Percentiles rank a stretch among this genome's conserved stretches.
Evolutionary conservation across 495 filamentous ascomycete genomes (phyloP).

Genomic region (Annulohypoxylon moriforme): DNA sequence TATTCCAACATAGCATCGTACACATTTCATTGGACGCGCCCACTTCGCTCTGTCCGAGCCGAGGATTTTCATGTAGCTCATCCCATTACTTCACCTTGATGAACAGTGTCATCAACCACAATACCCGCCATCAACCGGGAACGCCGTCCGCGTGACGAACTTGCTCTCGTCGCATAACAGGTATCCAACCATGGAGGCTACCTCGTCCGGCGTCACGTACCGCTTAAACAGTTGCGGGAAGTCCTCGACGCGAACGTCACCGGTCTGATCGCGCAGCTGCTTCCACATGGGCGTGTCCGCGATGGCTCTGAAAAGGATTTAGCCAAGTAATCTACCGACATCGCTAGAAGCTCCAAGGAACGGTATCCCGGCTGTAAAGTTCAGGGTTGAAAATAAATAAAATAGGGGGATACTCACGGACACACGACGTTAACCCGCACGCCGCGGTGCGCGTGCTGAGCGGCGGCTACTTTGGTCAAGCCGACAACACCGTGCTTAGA

Average conservation of each 20-base stretch:
- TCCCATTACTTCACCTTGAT: not conserved
- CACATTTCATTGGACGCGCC: not conserved
- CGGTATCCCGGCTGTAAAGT: not conserved
- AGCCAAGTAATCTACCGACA: not conserved
- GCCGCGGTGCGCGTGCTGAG: conserved; percentile 58
- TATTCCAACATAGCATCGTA: not conserved
- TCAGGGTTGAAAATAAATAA: no score
- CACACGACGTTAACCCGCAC: conserved; percentile 67
- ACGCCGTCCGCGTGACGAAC: conserved; percentile 56
- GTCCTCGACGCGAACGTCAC: conserved; percentile 32
- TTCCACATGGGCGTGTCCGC: conserved; percentile 57
- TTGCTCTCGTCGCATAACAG: conserved; percentile 63
- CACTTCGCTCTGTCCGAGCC: not conserved
- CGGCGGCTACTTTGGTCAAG: conserved; percentile 62
- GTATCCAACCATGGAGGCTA: conserved; percentile 64
- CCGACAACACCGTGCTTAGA: conserved; percentile 68
- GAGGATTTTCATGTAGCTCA: not conserved
- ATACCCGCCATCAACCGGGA: conserved; percentile 38
- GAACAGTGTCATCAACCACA: no score
- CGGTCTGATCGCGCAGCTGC: conserved; percentile 39
- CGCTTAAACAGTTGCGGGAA: conserved; percentile 52
- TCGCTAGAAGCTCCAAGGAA: not conserved
- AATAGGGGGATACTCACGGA: conserved; percentile 53
- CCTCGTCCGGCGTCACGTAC: conserved; percentile 59
- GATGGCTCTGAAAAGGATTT: not conserved